Conservation (phyloP, 139 green algal species). For the Tetraselmis chui region DNA sequence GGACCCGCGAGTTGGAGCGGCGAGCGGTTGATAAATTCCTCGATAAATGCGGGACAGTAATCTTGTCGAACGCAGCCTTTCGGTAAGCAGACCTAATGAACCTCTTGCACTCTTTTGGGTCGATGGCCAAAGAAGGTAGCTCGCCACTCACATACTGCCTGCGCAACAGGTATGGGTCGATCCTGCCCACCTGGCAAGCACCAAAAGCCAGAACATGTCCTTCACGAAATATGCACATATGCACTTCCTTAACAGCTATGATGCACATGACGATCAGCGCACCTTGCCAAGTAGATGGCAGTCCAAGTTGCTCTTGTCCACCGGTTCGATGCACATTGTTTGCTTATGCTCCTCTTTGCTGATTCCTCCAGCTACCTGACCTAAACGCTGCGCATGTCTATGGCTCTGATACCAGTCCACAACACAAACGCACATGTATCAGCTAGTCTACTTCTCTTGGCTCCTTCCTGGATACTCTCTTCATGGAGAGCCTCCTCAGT, state of each 20-base stretch:
- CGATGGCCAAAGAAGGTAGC: not conserved
- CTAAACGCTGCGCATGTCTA: too few relatives aligned
- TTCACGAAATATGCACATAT: not conserved
- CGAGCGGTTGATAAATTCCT: too few relatives aligned
- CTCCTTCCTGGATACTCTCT: too few relatives aligned
- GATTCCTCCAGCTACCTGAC: too few relatives aligned
- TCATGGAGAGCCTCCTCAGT: too few relatives aligned
- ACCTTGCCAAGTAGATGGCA: not conserved
- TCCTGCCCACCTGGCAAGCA: not conserved
- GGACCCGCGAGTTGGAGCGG: not conserved
- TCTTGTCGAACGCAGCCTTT: not conserved
- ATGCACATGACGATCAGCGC: not conserved
- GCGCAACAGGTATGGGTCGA: not conserved
- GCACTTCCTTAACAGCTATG: not conserved
- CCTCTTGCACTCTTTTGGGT: not conserved
- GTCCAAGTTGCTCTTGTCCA: not conserved
- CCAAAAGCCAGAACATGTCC: too few relatives aligned
- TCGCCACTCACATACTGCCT: not conserved
- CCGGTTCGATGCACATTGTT: not conserved
- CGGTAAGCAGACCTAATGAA: not conserved
- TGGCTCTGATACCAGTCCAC: too few relatives aligned
- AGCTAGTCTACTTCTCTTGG: too few relatives aligned
- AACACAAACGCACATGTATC: too few relatives aligned
- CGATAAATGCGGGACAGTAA: not conserved
- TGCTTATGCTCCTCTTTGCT: not conserved